Evolutionary conservation across 306 rosid species (phyloP).

Genomic region (Heteromeles arbutifolia): DNA sequence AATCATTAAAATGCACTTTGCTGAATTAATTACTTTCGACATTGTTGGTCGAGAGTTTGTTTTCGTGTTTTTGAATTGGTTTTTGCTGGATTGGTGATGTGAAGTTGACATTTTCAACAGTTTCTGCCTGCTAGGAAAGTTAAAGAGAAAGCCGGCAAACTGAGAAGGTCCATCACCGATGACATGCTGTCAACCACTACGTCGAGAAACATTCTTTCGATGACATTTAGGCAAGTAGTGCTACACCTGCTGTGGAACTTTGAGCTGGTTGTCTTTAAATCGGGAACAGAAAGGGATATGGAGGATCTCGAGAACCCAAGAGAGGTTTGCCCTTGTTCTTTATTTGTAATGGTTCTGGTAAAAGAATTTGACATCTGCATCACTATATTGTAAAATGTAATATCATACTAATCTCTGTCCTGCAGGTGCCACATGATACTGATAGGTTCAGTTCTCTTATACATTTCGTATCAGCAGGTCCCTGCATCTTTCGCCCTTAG

Average conservation of each 20-base stretch:
- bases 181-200: slow-evolving; percentile 43
- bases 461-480: slow-evolving; percentile 89
- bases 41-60: neutral
- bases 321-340: slow-evolving; percentile 51
- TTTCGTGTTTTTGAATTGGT: neutral
- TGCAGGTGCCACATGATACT: slow-evolving; percentile 93
- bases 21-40: neutral
- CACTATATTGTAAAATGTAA: slow-evolving; percentile 41
- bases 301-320: slow-evolving; percentile 78
- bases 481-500: slow-evolving; percentile 62
- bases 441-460: slow-evolving; percentile 85
- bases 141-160: slow-evolving; percentile 59
- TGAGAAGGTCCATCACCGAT: slow-evolving; percentile 54
- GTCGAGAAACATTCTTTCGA: slow-evolving; percentile 62
- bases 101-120: slow-evolving; percentile 38
- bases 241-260: slow-evolving; percentile 69
- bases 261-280: slow-evolving; percentile 55
- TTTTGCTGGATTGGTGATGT: neutral
- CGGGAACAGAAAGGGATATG: slow-evolving; percentile 73
- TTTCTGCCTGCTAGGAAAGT: slow-evolving; percentile 81
- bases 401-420: slow-evolving; percentile 53
- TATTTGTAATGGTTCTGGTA: neutral
- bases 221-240: slow-evolving; percentile 95
- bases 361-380: slow-evolving; percentile 13
- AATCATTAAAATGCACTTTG: neutral